phyloP scores from a whole-genome alignment of 768 basidiomycete genomes.

The Lyophyllum decastes region DNA sequence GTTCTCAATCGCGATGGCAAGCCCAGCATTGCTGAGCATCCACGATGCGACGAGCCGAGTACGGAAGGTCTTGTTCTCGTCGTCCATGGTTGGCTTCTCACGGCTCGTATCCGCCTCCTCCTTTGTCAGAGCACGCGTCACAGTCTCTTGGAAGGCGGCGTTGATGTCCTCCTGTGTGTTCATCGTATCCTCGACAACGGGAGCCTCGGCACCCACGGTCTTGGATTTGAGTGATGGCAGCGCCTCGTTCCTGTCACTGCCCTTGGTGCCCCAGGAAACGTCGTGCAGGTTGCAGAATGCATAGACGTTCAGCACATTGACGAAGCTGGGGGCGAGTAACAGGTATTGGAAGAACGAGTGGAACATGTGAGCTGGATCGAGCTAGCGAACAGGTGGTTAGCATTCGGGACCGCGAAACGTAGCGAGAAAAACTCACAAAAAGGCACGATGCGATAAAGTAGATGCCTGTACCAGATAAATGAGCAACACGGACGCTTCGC shows the following conservation, averaged over 20 bases:
- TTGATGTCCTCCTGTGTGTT: constrained; percentile 80
- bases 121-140: constrained; percentile 73
- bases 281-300: constrained; percentile 97
- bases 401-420: background rate
- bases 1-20: constrained; percentile 63
- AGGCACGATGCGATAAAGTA: constrained; percentile 83
- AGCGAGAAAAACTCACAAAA: constrained; percentile 58
- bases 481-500: background rate
- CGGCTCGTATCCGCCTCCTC: constrained; percentile 43
- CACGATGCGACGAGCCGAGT: constrained; percentile 76
- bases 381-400: constrained; percentile 40
- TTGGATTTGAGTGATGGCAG: constrained; percentile 65
- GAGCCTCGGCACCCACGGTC: constrained; percentile 61
- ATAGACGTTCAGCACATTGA: constrained; percentile 93
- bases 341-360: constrained; percentile 92
- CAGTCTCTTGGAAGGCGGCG: constrained; percentile 79
- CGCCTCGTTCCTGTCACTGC: constrained; percentile 82
- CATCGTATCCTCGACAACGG: constrained; percentile 75
- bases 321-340: constrained; percentile 87
- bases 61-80: constrained; percentile 82
- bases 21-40: constrained; percentile 64
- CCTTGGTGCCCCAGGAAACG: constrained; percentile 95
- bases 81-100: constrained; percentile 76
- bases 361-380: constrained; percentile 97
- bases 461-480: constrained; percentile 46